Base-by-base conservation (phyloP, 2,329 filamentous ascomycete genomes). In the Emydomyces testavorans region DNA sequence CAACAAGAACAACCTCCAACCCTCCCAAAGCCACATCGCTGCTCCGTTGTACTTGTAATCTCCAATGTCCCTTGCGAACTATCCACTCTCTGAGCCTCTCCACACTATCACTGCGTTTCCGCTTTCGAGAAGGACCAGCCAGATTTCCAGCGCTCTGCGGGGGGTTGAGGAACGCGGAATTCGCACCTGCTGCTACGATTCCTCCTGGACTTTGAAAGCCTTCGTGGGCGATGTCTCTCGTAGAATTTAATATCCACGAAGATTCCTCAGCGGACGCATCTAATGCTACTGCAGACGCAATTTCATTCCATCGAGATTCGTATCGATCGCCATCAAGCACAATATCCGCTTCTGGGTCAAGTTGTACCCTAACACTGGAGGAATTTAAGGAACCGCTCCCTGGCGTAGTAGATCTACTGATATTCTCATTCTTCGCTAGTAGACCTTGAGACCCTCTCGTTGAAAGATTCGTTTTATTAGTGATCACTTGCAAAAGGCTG, bases 401-500 rank as follows among this genome's bases (percentile, higher is more conserved):
- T 0, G 83, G 83, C 16, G 77, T 80, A 0, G 78, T 71, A 0
- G 80, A 76, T 56, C 79, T 77, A 50, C 73, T 77, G 15, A 32
- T 15, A n/a, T 29, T 37, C 15, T 15, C 29, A 36, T 71, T 71
- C 5, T 76, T 74, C 8, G 76, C 80, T n/a, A 78, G 79, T 31
- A 85, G 66, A 6, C 83, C 82, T 1, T 84, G 64, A 0, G 82
- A 78, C 18, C 71, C 66, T 7, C 68, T 71, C 11, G 69, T 65
- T 0, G 83, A 78, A 4, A 88, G 64, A 53, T 82, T 83, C 55
- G 92, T 76, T 62, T 90, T 93, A 28, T 81, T 82, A 1, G 83
- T 79, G n/a, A 94, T 75, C 6, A 94, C 82, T 56, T 86, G 82
- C 54, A 93, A 78, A 4, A 95, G 70, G 47, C 80, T 81, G 0